phyloP scores from a whole-genome alignment of 805 yeast species.

The Kazachstania martiniae region DNA sequence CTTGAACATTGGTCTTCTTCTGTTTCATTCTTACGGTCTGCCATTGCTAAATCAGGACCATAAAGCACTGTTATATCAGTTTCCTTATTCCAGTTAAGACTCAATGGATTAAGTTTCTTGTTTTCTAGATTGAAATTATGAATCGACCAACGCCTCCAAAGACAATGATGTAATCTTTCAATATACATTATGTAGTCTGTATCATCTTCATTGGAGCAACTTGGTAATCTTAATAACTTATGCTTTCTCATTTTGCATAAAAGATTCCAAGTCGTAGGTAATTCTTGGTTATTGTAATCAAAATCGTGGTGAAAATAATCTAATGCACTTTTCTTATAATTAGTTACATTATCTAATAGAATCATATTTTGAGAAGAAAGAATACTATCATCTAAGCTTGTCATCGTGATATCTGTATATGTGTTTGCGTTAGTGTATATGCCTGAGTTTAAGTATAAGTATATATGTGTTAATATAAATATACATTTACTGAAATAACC shows the following conservation, averaged over 20 bases:
- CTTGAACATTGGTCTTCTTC: too few species aligned
- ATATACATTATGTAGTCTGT: conserved; percentile 24
- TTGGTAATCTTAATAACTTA: conserved; percentile 23
- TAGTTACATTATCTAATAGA: conserved; percentile 26
- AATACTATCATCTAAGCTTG: conserved; percentile 25
- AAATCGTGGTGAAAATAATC: conserved; percentile 24
- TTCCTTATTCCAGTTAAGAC: conserved; percentile 89
- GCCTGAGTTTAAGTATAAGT: too few species aligned
- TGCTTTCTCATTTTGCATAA: conserved; percentile 15
- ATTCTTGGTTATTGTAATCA: conserved; percentile 6
- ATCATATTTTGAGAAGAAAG: conserved; percentile 21
- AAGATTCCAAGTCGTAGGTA: conserved; percentile 13
- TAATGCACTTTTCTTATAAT: conserved; percentile 19
- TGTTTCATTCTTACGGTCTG: not conserved
- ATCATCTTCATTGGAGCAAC: conserved; percentile 27
- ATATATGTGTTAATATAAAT: too few species aligned
- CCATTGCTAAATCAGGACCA: conserved; percentile 51
- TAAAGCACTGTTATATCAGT: conserved; percentile 91
- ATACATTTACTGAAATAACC: too few species aligned
- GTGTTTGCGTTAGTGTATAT: too few species aligned
- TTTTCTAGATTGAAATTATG: conserved; percentile 46
- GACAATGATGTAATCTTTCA: conserved; percentile 61
- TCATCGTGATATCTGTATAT: too few species aligned
- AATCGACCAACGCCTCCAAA: conserved; percentile 96
- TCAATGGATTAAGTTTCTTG: conserved; percentile 66